Conservation (phyloP, 495 filamentous ascomycete genomes). For the Lichina pygmaea region DNA sequence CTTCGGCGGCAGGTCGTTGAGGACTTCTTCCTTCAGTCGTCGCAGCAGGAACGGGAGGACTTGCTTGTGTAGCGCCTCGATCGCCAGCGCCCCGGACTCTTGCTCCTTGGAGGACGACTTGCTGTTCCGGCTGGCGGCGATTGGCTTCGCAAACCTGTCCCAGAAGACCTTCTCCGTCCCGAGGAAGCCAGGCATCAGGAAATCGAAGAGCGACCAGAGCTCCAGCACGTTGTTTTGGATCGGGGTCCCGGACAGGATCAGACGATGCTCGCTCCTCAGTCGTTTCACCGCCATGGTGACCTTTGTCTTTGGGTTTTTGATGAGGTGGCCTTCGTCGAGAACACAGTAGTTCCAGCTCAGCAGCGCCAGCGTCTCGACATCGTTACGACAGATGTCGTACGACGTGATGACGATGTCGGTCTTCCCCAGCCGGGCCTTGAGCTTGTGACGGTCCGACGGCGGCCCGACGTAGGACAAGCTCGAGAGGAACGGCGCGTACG, state of each 20-base stretch:
- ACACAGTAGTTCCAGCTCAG: conserved; percentile 94
- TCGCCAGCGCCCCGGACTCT: conserved; percentile 83
- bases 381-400: conserved; percentile 90
- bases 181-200: conserved; percentile 94
- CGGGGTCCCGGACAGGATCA: conserved; percentile 88
- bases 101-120: conserved; percentile 97
- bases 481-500: conserved; percentile 80
- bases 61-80: conserved; percentile 93
- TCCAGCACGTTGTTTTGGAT: conserved; percentile 97
- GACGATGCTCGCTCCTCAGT: conserved; percentile 66
- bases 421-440: conserved; percentile 35
- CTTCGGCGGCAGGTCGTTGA: conserved; percentile 90
- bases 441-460: conserved; percentile 43
- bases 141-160: conserved; percentile 91
- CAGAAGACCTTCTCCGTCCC: conserved; percentile 97
- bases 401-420: conserved; percentile 91
- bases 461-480: conserved; percentile 77
- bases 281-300: conserved; percentile 75
- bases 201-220: conserved; percentile 97
- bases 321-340: conserved; percentile 88
- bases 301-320: conserved; percentile 94
- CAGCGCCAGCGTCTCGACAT: conserved; percentile 55
- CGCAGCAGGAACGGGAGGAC: conserved; percentile 90
- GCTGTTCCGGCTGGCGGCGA: conserved; percentile 76
- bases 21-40: conserved; percentile 88